phyloP scores from a whole-genome alignment of 73 alveolate genomes.

The Chromera velia region DNA sequence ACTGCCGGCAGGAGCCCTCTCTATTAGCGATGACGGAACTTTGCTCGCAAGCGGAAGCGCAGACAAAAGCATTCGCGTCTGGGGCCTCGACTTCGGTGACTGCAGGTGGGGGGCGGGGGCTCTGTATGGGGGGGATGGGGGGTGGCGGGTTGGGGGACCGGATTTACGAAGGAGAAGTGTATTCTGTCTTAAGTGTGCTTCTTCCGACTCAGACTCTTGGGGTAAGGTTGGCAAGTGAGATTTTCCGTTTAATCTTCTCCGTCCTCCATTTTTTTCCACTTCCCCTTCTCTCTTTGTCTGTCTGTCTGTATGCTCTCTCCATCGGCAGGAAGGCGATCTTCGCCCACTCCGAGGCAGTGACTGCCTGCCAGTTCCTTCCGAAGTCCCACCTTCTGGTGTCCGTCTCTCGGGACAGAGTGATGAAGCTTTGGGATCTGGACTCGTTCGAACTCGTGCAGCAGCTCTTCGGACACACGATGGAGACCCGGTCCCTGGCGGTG shows the following conservation, averaged over 20 bases:
- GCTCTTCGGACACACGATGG: slow-evolving; percentile 63
- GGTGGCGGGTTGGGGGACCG: no score
- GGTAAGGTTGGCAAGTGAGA: no score
- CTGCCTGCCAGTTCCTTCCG: slow-evolving; percentile 69
- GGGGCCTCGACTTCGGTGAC: slow-evolving; percentile 96
- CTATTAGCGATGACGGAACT: slow-evolving; percentile 69
- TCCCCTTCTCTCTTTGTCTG: no score
- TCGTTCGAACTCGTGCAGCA: slow-evolving; percentile 68
- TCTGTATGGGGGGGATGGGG: no score
- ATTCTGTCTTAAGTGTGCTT: no score
- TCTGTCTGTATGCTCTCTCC: no score
- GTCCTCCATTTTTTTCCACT: no score
- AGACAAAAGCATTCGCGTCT: slow-evolving; percentile 82
- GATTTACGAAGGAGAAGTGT: no score
- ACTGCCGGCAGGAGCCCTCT: slow-evolving; percentile 76
- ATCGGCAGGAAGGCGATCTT: slow-evolving; percentile 75
- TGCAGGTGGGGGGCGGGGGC: no score
- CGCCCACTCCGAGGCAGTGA: slow-evolving; percentile 71
- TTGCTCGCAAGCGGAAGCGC: slow-evolving; percentile 73
- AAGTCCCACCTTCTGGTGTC: slow-evolving; percentile 82
- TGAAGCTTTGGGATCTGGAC: slow-evolving; percentile 80
- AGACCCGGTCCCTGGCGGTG: slow-evolving; percentile 67
- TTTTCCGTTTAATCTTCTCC: no score
- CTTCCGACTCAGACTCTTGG: no score
- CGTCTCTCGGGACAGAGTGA: slow-evolving; percentile 68